Evolutionary conservation across 768 basidiomycete species (phyloP), one percentile per base, ranked within the genome.

Genomic region (Calocybe cyanea): DNA sequence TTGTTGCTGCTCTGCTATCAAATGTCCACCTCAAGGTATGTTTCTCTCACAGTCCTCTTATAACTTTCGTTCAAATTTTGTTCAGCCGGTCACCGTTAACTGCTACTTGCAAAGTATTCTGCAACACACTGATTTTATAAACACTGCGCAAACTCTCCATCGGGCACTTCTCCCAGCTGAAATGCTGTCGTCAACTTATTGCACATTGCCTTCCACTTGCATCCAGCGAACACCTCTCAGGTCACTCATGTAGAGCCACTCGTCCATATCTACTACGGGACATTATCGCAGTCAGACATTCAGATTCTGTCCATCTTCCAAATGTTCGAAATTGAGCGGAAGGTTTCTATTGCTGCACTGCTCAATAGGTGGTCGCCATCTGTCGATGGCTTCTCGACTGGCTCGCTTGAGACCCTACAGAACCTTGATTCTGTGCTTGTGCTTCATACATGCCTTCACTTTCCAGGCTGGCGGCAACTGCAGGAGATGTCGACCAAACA

Each of bases 161-260:
- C 47, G n/a, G 58, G 54, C 21, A 53, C 55, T 10, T 46, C 58
- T 3, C 51, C 60, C 4, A 56, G 63, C 23, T 73, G 81, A 17
- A 69, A 76, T 18, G 64, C 70, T 2, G 58, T 87, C 21, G 68
- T 84, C 30, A 54, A 64, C n/a, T 63, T 89, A 1, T 64, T 94
- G 3, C 71, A 80, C 36, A 63, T 67, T 2, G 70, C 95, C 1
- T 96, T 94, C 69, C 63, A 76, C 45, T 72, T 84, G 11, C 83
- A 93, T 57, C 89, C 92, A 0, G 64, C 72, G 10, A 91, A 91
- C 55, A 86, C 92, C 2, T 94, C 89, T 57, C 94, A 95, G 60
- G 75, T 83, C 8, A 85, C 79, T 2, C 90, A 94, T 52, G 66
- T 94, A 35, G 83, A 88, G 37, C 90, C 89, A 1, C 70, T 98